phyloP scores from a whole-genome alignment of 208 protist species.

The Trypanosoma caninum region DNA sequence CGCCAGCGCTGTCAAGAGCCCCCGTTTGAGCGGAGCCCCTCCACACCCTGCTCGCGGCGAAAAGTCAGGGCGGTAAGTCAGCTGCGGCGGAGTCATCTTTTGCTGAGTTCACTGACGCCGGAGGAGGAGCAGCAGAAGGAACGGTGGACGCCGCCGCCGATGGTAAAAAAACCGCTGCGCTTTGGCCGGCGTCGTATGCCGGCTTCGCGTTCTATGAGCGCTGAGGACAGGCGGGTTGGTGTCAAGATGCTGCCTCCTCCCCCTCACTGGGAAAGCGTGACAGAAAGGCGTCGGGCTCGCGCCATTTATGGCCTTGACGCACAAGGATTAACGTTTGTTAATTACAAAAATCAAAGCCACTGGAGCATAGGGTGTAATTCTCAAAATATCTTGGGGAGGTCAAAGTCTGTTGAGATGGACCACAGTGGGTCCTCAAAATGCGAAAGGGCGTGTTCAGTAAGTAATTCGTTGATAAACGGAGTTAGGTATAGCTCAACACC shows the following conservation, averaged over 20 bases:
- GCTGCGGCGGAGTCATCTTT: slow-evolving; percentile 34
- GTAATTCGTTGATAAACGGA: slow-evolving; percentile 41
- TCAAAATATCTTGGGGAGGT: neutral
- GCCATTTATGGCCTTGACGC: slow-evolving; percentile 34
- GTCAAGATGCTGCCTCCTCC: slow-evolving; percentile 59
- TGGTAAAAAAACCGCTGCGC: slow-evolving; percentile 38
- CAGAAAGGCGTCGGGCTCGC: slow-evolving; percentile 47
- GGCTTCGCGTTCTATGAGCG: slow-evolving; percentile 26
- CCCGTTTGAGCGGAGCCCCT: slow-evolving; percentile 1
- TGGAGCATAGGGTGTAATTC: slow-evolving; percentile 17
- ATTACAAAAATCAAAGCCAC: slow-evolving; percentile 52
- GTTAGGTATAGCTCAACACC: slow-evolving; percentile 29
- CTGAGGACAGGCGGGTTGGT: slow-evolving; percentile 35
- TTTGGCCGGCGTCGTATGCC: slow-evolving; percentile 54
- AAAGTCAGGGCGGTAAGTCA: slow-evolving; percentile 4
- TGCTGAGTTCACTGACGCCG: slow-evolving; percentile 44
- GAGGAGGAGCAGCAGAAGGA: slow-evolving; percentile 34
- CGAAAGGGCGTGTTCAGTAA: too few relatives aligned
- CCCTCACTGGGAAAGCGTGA: slow-evolving; percentile 48
- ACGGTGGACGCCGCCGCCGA: slow-evolving; percentile 42
- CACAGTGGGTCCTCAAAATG: neutral
- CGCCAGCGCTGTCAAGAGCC: slow-evolving; percentile 10
- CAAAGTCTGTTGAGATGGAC: neutral
- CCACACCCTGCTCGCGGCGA: neutral
- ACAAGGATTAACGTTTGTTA: slow-evolving; percentile 4